These are phyloP conservation scores for Forsythia suspensa DNA, from an alignment of 257 asterid species.

Conservation along the genomic window DNA sequence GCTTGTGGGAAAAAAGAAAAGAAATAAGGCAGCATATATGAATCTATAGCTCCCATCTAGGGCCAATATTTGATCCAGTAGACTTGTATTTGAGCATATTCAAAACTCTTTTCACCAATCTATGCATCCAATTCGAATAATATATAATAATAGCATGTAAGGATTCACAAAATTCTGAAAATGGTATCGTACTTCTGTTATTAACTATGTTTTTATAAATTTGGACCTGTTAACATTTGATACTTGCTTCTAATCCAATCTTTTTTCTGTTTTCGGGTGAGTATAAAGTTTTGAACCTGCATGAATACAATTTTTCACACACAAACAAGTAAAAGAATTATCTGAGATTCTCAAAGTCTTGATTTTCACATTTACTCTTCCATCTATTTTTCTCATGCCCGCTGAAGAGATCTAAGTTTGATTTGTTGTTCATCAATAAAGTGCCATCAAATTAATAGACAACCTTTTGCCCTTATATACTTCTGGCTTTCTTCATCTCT, in stretches of 20 bases:
- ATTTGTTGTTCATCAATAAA: background rate
- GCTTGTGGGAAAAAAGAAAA: background rate
- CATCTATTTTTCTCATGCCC: constrained; percentile 6
- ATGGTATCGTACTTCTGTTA: background rate
- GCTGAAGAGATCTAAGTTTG: constrained; percentile 1
- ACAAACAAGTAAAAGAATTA: background rate
- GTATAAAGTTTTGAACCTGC: background rate
- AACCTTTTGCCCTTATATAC: background rate
- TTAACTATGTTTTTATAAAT: background rate
- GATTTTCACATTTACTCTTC: background rate
- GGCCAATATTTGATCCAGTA: background rate
- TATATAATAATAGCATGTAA: background rate
- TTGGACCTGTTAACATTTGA: background rate
- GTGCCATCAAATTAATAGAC: constrained; percentile 3
- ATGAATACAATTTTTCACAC: background rate
- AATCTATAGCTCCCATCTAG: background rate
- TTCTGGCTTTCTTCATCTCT: constrained; percentile 12
- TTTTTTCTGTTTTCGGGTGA: background rate
- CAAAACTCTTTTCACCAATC: background rate
- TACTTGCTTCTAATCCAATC: background rate
- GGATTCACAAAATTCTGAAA: background rate
- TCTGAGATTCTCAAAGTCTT: background rate
- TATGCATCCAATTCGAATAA: background rate
- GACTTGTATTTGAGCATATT: background rate
- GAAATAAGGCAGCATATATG: background rate